phyloP scores from a whole-genome alignment of 2,329 filamentous ascomycete species.

The Phaeosphaeriaceae sp. region DNA sequence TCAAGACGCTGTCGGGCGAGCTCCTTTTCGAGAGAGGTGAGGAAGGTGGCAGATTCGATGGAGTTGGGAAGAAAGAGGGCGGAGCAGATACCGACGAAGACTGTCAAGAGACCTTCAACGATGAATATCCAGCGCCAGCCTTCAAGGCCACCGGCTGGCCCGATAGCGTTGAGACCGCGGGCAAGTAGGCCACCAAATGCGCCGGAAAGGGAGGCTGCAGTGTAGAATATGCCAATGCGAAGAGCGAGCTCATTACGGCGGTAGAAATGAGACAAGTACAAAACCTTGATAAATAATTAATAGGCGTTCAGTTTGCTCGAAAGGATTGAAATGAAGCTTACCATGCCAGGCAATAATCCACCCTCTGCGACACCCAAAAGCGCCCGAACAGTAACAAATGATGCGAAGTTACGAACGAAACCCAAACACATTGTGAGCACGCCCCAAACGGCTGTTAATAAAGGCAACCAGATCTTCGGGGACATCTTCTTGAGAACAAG shows the following conservation, averaged over 20 bases:
- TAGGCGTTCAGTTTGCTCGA: not conserved
- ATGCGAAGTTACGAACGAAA: conserved; percentile 60
- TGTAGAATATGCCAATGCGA: conserved; percentile 72
- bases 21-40: conserved; percentile 60
- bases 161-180: conserved; percentile 66
- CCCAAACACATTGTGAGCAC: conserved; percentile 64
- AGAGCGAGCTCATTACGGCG: conserved; percentile 65
- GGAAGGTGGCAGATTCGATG: conserved; percentile 60
- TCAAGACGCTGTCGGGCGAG: conserved; percentile 57
- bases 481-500: conserved; percentile 67
- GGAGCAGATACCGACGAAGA: conserved; percentile 59
- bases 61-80: conserved; percentile 64
- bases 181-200: conserved; percentile 70
- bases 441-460: conserved; percentile 64
- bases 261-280: conserved; percentile 70
- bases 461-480: conserved; percentile 65
- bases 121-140: conserved; percentile 70
- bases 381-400: conserved; percentile 67
- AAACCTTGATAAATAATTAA: conserved; percentile 21
- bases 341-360: conserved; percentile 70
- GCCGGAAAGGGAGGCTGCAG: conserved; percentile 68
- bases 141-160: conserved; percentile 58
- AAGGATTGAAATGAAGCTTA: conserved; percentile 35
- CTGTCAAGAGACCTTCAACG: conserved; percentile 63
- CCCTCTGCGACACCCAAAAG: conserved; percentile 69